Evolutionary conservation across 495 filamentous ascomycete genomes (phyloP), one percentile per base, ranked within the genome.

Genomic region (Amphirosellinia nigrospora): DNA sequence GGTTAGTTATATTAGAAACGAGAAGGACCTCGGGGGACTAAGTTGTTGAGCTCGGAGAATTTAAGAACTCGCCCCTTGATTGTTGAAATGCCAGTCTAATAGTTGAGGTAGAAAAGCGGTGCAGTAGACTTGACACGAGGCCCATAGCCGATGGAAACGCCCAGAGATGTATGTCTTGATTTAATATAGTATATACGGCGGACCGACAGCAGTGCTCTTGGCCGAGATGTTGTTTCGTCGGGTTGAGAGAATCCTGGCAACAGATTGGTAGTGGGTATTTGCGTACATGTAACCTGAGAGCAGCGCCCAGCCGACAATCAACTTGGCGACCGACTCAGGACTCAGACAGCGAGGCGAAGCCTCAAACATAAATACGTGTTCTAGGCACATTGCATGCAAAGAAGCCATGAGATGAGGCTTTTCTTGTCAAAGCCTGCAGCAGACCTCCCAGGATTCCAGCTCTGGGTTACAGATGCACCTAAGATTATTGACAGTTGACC

Each of bases 271-370:
- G 43, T 32, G 55, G 48, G 30, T 28, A 64, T 13, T 43, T 16
- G 19, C n/a, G 61, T 26, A 46, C 4, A 62, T 70, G 68, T 64
- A 70, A 70, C 68, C 59, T 21, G 48, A 70, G 58, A 56, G 43
- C 67, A 64, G 59, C 11, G 67, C 67, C 67, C 59, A 69, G 67
- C 39, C 67, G 59, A 69, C 59, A 34, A 64, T 48, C 58, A 69
- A 61, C 67, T 69, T 69, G 67, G 67, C 67, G 30, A 39, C 9
- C 52, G 23, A 4, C 39, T 28, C 38, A 36, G 11, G 64, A 58
- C 34, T 30, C 52, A 41, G 53, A 67, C 50, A 59, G 36, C 50
- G 64, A 55, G 34, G 60, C 60, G 60, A 56, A 46, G 38, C 38
- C 68, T 53, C 59, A 58, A 38, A 70, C 60, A 58, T 64, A 64